phyloP scores from a whole-genome alignment of 2,329 filamentous ascomycete species.

The Rhinocladiella similis region DNA sequence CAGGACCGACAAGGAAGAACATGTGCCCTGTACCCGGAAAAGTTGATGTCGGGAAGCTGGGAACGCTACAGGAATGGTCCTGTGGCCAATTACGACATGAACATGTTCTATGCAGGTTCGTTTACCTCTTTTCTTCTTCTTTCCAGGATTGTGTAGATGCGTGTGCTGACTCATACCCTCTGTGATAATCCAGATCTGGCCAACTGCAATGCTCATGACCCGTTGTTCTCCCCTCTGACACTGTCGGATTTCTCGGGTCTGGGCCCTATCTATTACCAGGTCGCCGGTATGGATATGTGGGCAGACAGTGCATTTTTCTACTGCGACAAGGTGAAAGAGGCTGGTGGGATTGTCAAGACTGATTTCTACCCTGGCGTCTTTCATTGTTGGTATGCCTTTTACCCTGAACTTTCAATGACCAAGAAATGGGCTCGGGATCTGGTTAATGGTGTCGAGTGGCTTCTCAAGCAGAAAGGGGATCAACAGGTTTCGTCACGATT shows the following conservation, averaged over 20 bases:
- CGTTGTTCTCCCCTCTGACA: constrained; percentile 5
- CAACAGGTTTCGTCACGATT: background rate
- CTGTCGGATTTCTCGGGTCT: constrained; percentile 11
- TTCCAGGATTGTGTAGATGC: background rate
- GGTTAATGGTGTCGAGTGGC: constrained; percentile 15
- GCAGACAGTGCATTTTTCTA: constrained; percentile 18
- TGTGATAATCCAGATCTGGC: constrained; percentile 6
- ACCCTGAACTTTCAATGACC: constrained; percentile 17
- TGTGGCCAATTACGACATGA: constrained; percentile 11
- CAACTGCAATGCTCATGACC: background rate
- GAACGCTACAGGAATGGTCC: constrained; percentile 16
- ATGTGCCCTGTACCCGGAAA: constrained; percentile 8
- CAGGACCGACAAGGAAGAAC: background rate
- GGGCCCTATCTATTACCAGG: constrained; percentile 16
- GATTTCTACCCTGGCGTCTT: constrained; percentile 20
- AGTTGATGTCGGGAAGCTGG: constrained; percentile 12
- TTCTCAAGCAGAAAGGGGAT: constrained; percentile 7
- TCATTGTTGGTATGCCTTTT: constrained; percentile 17
- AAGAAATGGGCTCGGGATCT: constrained; percentile 16
- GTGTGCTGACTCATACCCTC: background rate
- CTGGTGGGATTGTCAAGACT: constrained; percentile 9
- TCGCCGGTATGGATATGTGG: constrained; percentile 22
- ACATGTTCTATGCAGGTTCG: constrained; percentile 13
- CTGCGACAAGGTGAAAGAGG: constrained; percentile 13
- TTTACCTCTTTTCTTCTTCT: background rate